Evolutionary conservation across 1,284 basidiomycete species (phyloP), one percentile per base, ranked within the genome.

Genomic region (Cutaneotrichosporon cavernicola): DNA sequence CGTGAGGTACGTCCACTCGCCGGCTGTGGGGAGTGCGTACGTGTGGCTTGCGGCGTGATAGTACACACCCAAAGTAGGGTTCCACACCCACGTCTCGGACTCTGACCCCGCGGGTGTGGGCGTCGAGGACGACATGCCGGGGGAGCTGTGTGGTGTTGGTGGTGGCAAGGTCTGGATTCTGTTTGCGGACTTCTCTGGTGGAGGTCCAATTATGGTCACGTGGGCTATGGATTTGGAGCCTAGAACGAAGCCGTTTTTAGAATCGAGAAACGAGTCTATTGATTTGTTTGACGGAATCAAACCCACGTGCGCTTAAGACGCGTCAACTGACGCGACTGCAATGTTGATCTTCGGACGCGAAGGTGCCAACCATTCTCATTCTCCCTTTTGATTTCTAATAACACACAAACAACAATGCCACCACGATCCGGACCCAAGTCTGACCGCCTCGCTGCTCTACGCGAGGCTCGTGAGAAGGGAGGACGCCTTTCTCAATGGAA

Each of bases 401-500:
- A 46, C 43, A 46, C 18, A n/a, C 43, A 16, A 51, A 38, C 53
- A 14, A 58, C 50, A 30, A 62, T 59, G 58, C 47, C 58, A 30
- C 30, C 60, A 30, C 51, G 58, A 30, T 52, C 52, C 1, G 57
- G 57, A 43, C 56, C 38, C 2, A 61, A 72, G 38, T 30, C 60
- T 9, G 74, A 79, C 65, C 72, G 72, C 31, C 74, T 83, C 21
- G 81, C 82, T 32, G 79, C 77, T 6, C 76, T 84, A 18, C 77
- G 78, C 62, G 80, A 81, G 40, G 82, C 83, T 18, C 74, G 83
- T 55, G 75, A 73, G 18, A 78, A 76, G 21, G 81, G 81, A 47
- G 81, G 81, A 13, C 73, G 83, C 10, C 70, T 81, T 13, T 71
- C 72, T 36, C 80, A 83, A 61, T 84, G 80, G 77, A 79, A 83